phyloP scores from a whole-genome alignment of 306 rosid species.

The Sicyos baderoa region DNA sequence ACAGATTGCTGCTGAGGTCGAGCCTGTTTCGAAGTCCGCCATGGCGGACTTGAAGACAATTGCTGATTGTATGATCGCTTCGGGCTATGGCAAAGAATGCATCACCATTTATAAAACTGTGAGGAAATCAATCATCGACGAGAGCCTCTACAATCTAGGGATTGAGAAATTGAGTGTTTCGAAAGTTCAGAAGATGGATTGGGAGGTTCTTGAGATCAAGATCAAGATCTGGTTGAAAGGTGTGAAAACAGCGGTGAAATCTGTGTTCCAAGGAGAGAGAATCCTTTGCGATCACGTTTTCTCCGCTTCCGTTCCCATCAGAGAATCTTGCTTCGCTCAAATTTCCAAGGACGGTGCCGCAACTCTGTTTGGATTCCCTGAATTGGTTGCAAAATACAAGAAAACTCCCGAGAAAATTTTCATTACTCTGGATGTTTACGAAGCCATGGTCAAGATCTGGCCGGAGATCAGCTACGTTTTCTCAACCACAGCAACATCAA shows the following conservation, averaged over 20 bases:
- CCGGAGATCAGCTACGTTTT: conserved; percentile 40
- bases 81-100: conserved; percentile 56
- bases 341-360: conserved; percentile 34
- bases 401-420: conserved; percentile 49
- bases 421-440: conserved; percentile 38
- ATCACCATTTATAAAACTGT: conserved; percentile 27
- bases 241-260: conserved; percentile 26
- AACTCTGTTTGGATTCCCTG: conserved; percentile 41
- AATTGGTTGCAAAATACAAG: conserved; percentile 46
- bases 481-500: conserved; percentile 36
- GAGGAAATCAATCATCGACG: conserved; percentile 51
- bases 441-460: conserved; percentile 36
- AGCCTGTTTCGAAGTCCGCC: conserved; percentile 28
- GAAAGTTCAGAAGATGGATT: conserved; percentile 50
- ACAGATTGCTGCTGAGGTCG: conserved; percentile 24
- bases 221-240: conserved; percentile 45
- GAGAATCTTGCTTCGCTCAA: conserved; percentile 41
- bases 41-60: conserved; percentile 45
- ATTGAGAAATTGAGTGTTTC: conserved; percentile 35
- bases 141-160: conserved; percentile 39
- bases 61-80: conserved; percentile 42
- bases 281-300: conserved; percentile 42
- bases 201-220: conserved; percentile 42
- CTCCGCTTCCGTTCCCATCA: conserved; percentile 20
- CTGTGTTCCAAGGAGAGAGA: conserved; percentile 44